Base-by-base conservation (phyloP, 2,329 filamentous ascomycete species). In the Ascosphaera pollenicola region DNA sequence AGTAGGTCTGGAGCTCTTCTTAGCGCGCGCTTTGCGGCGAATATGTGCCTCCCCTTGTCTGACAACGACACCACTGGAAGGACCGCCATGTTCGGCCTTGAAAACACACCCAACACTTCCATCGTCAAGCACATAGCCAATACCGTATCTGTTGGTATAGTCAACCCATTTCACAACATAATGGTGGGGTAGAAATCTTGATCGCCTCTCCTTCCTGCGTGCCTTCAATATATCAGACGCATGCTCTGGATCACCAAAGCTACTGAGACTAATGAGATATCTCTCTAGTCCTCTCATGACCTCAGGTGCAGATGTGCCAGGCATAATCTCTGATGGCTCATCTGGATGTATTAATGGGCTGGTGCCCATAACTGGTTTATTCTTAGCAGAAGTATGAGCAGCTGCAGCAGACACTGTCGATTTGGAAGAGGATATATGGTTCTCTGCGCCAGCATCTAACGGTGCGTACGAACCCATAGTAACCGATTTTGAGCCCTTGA, bases 151-250 rank as follows among this genome's bases (percentile, higher is more conserved):
- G 42, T 64, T 64, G 6, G 63, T 64, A 45, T 66, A 66, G 44
- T 66, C 63, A 16, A 66, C 63, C 63, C 63, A 66, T 50, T 66
- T 66, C 37, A 65, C 61, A 3, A 66, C 63, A 41, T 64, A 61
- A 2, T 61, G 51, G 39, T 64, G 61, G 2, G 54, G 55, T 24
- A 51, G 10, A 10, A 24, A 24, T 10, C 21, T 4, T 24, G 21
- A 10, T 10, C 21, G 21, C 21, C 10, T 24, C 21, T 24, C 21
- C 21, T 24, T 24, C 21, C 21, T 24, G 21, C 21, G 21, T 10
- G 21, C 21, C 10, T 24, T 24, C 21, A 24, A 5, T 24, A 24
- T 24, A 24, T 24, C 21, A 24, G 21, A 24, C 10, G 21, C 21
- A 24, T 24, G 21, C 21, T 24, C 21, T 24, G 21, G 21, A 10